Base-by-base conservation (phyloP, 306 rosid genomes). In the Acacia confusa region DNA sequence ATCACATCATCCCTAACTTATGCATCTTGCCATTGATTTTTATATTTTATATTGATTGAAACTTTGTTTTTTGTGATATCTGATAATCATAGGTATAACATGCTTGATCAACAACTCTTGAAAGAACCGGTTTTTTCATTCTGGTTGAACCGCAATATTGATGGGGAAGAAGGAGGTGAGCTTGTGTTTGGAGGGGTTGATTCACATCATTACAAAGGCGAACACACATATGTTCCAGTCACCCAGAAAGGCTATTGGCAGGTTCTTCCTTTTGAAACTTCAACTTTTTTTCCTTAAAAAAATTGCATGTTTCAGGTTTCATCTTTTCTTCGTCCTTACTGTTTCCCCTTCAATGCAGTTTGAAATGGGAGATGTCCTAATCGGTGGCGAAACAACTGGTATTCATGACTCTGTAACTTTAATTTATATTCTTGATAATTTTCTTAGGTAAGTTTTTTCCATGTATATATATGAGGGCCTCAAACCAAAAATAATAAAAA, bases 181-280 rank as follows among this genome's bases (percentile, higher is more conserved):
- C 70, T 85, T 75, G 82, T 82, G 17, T 85, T 85, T 53, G 88
- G 88, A 61, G 88, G 85, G 45, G 78, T 78, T 78, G 85, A 85
- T 74, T 28, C 88, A 15, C 57, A 74, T 82, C 88, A 82, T 64
- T 82, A 60, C 86, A 82, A 79, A 24, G 84, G 88, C n/a, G 84
- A 82, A 50, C 88, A 82, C 79, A 85, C 82, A n/a, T 82, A 79
- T 45, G 82, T 82, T 58, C 86, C 84, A 30, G 75, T 85, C 43
- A 74, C 86, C 44, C 86, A 52, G 45, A 85, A 82, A 79, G 88
- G 88, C 40, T 82, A 82, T 63, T 85, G 86, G 88, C 88, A 82
- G 84, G 84, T 85, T 70, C 63, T 30, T 77, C 74, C 41, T 28
- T 45, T 43, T 40, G 55, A 47, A 82, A 78, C 47, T 47, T 44